Conservation (phyloP, 2,329 filamentous ascomycete species). For the Paecilomyces sp. region DNA sequence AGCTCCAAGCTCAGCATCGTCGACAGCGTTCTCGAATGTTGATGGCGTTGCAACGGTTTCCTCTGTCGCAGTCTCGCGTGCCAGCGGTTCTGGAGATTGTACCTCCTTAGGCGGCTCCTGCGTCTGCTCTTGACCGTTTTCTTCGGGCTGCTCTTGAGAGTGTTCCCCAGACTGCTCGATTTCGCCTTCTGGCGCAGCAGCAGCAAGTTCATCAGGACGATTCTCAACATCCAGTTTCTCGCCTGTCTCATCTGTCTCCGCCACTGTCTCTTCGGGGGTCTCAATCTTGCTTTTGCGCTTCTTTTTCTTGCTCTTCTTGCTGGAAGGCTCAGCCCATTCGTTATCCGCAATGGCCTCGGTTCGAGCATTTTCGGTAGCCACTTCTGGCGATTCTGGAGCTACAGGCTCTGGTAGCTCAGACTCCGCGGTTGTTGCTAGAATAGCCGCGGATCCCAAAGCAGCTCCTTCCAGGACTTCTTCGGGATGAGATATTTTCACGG, state of each 20-base stretch:
- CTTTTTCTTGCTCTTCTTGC: slow-evolving; percentile 21
- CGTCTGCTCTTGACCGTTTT: background rate
- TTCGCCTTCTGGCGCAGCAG: background rate
- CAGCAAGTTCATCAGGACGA: background rate
- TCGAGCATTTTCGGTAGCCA: background rate
- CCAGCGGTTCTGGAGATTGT: background rate
- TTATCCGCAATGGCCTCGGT: background rate
- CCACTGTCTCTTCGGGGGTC: slow-evolving; percentile 4
- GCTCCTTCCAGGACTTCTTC: background rate
- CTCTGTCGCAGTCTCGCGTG: background rate
- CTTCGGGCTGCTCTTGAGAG: background rate
- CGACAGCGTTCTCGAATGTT: background rate
- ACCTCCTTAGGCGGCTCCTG: background rate
- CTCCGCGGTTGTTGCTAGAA: background rate
- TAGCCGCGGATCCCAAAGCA: background rate
- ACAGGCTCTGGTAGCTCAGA: background rate
- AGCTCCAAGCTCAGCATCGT: background rate
- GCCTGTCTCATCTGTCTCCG: background rate
- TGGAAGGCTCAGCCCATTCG: slow-evolving; percentile 4
- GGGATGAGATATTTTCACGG: background rate
- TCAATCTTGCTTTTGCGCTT: slow-evolving; percentile 15
- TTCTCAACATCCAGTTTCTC: background rate
- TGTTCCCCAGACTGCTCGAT: background rate
- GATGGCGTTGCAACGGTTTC: background rate
- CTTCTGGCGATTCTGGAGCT: background rate